These are phyloP conservation scores for Lathyrus sativus DNA, from an alignment of 306 rosid species.

Conservation along the genomic window DNA sequence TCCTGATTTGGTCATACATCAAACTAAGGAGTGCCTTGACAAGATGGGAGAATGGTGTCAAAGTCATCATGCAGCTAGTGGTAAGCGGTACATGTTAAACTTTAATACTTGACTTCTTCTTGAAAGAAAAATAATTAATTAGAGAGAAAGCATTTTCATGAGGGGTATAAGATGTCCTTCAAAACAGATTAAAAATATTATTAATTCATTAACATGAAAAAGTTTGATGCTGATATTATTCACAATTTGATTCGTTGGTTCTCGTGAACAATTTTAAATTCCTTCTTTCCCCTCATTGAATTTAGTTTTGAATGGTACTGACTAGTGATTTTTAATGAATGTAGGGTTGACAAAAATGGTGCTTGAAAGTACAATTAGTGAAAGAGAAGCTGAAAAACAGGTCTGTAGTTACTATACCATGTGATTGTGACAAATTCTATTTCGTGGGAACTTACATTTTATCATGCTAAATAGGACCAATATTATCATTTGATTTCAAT, in stretches of 20 bases:
- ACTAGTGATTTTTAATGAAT: constrained; percentile 40
- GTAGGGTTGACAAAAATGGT: constrained; percentile 78
- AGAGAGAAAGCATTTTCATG: too few species aligned
- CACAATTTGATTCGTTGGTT: not conserved
- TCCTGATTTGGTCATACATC: constrained; percentile 93
- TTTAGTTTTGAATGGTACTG: constrained; percentile 4
- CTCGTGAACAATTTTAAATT: constrained; percentile 15
- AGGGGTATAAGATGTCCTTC: too few species aligned
- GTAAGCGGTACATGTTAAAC: constrained; percentile 54
- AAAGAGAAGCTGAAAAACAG: constrained; percentile 91
- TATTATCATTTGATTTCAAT: constrained; percentile 25
- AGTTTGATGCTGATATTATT: constrained; percentile 7
- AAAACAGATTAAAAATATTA: too few species aligned
- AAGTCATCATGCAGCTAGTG: constrained; percentile 88
- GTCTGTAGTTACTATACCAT: constrained; percentile 46
- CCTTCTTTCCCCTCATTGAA: not conserved
- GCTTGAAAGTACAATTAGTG: constrained; percentile 70
- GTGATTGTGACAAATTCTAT: constrained; percentile 2
- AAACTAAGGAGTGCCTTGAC: constrained; percentile 80
- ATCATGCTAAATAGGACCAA: constrained; percentile 2
- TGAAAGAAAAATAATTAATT: constrained; percentile 4
- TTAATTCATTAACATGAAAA: not conserved
- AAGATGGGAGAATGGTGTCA: constrained; percentile 98
- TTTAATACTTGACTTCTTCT: constrained; percentile 26
- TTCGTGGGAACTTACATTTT: constrained; percentile 15